phyloP scores from a whole-genome alignment of 441 rosid species.

The Cnidoscolus chayamansa region DNA sequence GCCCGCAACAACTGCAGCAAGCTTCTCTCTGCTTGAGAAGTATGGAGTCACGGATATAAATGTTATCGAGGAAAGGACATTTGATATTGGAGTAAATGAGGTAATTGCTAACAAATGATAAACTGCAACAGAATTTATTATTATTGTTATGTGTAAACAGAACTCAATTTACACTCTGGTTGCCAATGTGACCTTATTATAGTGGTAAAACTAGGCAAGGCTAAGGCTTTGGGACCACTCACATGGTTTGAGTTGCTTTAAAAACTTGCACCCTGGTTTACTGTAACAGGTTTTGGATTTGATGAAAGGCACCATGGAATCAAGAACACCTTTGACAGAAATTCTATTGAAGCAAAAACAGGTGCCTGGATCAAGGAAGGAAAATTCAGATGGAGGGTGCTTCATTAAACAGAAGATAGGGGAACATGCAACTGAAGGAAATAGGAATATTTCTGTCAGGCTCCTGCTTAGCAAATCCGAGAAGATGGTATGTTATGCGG shows the following conservation, averaged over 20 bases:
- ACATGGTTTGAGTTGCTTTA: too few relatives aligned
- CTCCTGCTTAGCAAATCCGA: constrained; percentile 28
- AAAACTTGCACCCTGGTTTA: not conserved
- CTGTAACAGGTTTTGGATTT: constrained; percentile 23
- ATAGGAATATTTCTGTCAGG: constrained; percentile 17
- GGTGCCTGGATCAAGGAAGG: not conserved
- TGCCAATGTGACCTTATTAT: not conserved
- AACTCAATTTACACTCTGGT: not conserved
- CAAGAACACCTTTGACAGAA: constrained; percentile 24
- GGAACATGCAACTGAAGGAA: not conserved
- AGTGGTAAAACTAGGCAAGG: not conserved
- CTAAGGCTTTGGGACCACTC: not conserved
- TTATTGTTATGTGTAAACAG: not conserved
- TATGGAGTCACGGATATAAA: constrained; percentile 10
- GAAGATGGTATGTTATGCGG: constrained; percentile 27
- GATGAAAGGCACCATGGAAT: constrained; percentile 19
- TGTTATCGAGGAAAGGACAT: constrained; percentile 10
- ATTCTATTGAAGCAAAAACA: constrained; percentile 13
- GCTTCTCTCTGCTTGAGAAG: constrained; percentile 20
- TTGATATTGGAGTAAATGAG: constrained; percentile 1
- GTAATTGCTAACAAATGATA: constrained; percentile 5
- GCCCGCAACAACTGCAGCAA: constrained; percentile 17
- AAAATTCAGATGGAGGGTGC: not conserved
- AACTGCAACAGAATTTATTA: not conserved
- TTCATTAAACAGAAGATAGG: not conserved